A percentile compares a stretch with the other conserved stretches of the same genome.
These are phyloP conservation scores for Cutaneotrichosporon sp. DNA, from an alignment of 1,284 basidiomycete species.

Conservation along the genomic window DNA sequence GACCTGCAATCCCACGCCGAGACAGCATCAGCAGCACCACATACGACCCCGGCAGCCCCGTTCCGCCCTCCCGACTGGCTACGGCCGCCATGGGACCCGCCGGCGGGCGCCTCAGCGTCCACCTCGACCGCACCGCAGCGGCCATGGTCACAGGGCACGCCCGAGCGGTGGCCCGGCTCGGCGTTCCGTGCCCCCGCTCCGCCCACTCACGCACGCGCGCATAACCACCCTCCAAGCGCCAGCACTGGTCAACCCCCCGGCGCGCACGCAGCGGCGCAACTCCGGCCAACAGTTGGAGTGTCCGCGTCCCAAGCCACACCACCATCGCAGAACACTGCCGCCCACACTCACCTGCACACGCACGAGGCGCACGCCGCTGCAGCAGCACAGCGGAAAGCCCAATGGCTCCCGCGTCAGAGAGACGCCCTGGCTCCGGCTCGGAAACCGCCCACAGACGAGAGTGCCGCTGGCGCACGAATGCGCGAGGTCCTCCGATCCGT, in stretches of 20 bases:
- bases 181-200: background rate
- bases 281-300: too few relatives aligned
- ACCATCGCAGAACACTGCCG: too few relatives aligned
- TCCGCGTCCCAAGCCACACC: too few relatives aligned
- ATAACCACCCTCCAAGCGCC: background rate
- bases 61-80: slow-evolving; percentile 1
- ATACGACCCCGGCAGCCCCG: background rate
- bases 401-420: too few relatives aligned
- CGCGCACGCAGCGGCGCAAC: too few relatives aligned
- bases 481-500: slow-evolving; percentile 47
- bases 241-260: too few relatives aligned
- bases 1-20: background rate
- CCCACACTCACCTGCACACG: too few relatives aligned
- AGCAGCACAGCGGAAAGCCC: too few relatives aligned
- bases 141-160: background rate
- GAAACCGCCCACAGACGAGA: background rate
- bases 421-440: too few relatives aligned
- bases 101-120: background rate
- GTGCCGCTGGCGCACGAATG: slow-evolving; percentile 13
- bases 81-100: slow-evolving; percentile 6
- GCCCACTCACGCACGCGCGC: background rate
- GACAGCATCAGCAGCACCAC: background rate
- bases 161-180: background rate
- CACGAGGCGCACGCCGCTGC: too few relatives aligned
- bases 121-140: background rate